Evolutionary conservation across 78 protist species (phyloP).

Genomic region (Bigelowiella natans): DNA sequence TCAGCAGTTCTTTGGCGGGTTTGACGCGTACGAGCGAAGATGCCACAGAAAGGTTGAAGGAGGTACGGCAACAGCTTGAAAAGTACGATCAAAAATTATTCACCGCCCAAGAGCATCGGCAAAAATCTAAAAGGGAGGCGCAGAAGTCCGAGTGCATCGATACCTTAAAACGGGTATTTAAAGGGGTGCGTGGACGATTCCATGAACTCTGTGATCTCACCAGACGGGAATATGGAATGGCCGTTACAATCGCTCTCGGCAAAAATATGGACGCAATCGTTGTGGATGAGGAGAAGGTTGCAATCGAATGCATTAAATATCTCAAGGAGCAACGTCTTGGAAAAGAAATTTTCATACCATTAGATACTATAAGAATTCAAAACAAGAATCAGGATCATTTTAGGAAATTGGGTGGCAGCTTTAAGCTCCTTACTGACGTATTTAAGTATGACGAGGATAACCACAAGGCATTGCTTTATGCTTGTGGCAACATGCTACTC

Average conservation of each 20-base stretch:
- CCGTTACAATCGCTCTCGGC: conserved; percentile 81
- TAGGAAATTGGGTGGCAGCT: conserved; percentile 38
- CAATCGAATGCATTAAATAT: conserved; percentile 48
- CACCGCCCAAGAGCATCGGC: neutral
- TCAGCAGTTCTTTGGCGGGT: neutral
- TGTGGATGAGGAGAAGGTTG: conserved; percentile 65
- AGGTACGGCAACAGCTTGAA: conserved; percentile 17
- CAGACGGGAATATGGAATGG: conserved; percentile 57
- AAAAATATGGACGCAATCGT: conserved; percentile 78
- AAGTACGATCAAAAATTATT: neutral
- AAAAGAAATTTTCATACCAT: conserved; percentile 72
- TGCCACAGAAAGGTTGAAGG: neutral
- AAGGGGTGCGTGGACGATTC: conserved; percentile 75
- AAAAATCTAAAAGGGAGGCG: neutral
- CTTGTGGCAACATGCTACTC: conserved; percentile 76
- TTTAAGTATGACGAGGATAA: conserved; percentile 21
- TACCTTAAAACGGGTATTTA: conserved; percentile 34
- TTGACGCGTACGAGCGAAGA: neutral
- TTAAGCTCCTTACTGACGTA: conserved; percentile 50
- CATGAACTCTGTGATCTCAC: conserved; percentile 60
- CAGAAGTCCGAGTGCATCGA: conserved; percentile 10
- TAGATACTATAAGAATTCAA: conserved; percentile 53
- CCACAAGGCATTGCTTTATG: conserved; percentile 63
- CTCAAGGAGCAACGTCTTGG: conserved; percentile 61
- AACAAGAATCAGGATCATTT: neutral